Conservation (phyloP, 257 asterid genomes). For the Schizonepeta tenuifolia region DNA sequence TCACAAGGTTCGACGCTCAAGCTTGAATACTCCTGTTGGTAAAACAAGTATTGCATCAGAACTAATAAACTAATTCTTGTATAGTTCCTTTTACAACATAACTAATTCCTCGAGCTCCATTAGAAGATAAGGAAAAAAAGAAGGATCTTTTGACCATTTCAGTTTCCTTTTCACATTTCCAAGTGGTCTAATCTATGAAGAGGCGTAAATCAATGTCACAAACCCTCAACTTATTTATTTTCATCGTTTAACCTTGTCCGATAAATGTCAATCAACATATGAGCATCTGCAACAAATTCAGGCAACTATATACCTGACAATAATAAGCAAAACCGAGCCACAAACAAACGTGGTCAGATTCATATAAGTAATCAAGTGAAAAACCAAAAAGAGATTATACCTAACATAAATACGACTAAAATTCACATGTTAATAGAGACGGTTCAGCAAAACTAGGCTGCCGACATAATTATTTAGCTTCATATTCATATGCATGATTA, state of each 20-base stretch:
- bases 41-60: slow-evolving; percentile 16
- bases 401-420: slow-evolving; percentile 1
- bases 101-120: background rate
- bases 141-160: background rate
- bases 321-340: slow-evolving; percentile 6
- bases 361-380: background rate
- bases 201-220: background rate
- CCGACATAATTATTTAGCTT: slow-evolving; percentile 6
- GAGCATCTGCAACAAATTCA: background rate
- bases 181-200: slow-evolving; percentile 7
- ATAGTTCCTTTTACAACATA: background rate
- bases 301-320: background rate
- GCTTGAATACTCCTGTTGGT: slow-evolving; percentile 88
- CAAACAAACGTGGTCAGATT: background rate
- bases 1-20: slow-evolving; percentile 92
- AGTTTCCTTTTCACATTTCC: slow-evolving; percentile 15
- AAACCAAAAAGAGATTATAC: background rate
- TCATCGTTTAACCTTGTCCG: background rate
- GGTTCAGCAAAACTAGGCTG: slow-evolving; percentile 19
- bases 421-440: slow-evolving; percentile 13
- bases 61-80: slow-evolving; percentile 12
- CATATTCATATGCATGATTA: slow-evolving; percentile 18
- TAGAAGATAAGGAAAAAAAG: background rate
- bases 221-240: background rate
- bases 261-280: background rate